Evolutionary conservation across 495 filamentous ascomycete species (phyloP).

Genomic region (Penicillium bialowiezense): DNA sequence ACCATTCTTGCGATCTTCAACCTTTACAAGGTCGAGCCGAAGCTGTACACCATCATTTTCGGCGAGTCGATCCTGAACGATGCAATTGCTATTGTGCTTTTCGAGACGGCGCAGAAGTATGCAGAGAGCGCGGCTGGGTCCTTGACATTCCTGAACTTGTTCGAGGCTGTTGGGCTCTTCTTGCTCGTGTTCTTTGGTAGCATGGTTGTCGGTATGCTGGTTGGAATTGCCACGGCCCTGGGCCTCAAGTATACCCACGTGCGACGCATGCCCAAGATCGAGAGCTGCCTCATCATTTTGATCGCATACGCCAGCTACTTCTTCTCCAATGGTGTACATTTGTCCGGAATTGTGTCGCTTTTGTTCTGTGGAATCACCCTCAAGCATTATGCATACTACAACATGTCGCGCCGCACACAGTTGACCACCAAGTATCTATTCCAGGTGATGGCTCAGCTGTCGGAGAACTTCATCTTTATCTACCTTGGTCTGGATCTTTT

Average conservation of each 20-base stretch:
- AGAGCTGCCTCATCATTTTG: slow-evolving; percentile 90
- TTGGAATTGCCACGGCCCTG: slow-evolving; percentile 84
- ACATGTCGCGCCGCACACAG: slow-evolving; percentile 97
- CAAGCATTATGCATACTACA: slow-evolving; percentile 99
- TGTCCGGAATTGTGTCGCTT: slow-evolving; percentile 96
- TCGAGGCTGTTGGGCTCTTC: slow-evolving; percentile 92
- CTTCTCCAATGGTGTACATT: slow-evolving; percentile 88
- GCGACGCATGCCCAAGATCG: slow-evolving; percentile 88
- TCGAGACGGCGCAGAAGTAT: slow-evolving; percentile 94
- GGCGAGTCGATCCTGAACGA: slow-evolving; percentile 98
- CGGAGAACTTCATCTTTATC: slow-evolving; percentile 99
- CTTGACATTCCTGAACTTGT: slow-evolving; percentile 69
- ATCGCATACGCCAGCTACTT: slow-evolving; percentile 97
- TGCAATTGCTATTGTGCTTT: slow-evolving; percentile 96
- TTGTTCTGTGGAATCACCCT: slow-evolving; percentile 97
- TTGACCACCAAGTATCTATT: slow-evolving; percentile 98
- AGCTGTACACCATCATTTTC: slow-evolving; percentile 97
- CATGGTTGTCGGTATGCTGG: slow-evolving; percentile 78
- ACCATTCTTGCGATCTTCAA: slow-evolving; percentile 99
- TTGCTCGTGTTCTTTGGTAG: slow-evolving; percentile 94
- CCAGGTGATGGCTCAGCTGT: slow-evolving; percentile 88
- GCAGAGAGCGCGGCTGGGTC: slow-evolving; percentile 57
- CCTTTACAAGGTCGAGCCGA: slow-evolving; percentile 97
- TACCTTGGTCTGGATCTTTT: slow-evolving; percentile 94
- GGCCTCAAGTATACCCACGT: slow-evolving; percentile 91